Evolutionary conservation across 2,329 filamentous ascomycete genomes (phyloP), one percentile per base, ranked within the genome.

Genomic region (Diplodia scrobiculata): DNA sequence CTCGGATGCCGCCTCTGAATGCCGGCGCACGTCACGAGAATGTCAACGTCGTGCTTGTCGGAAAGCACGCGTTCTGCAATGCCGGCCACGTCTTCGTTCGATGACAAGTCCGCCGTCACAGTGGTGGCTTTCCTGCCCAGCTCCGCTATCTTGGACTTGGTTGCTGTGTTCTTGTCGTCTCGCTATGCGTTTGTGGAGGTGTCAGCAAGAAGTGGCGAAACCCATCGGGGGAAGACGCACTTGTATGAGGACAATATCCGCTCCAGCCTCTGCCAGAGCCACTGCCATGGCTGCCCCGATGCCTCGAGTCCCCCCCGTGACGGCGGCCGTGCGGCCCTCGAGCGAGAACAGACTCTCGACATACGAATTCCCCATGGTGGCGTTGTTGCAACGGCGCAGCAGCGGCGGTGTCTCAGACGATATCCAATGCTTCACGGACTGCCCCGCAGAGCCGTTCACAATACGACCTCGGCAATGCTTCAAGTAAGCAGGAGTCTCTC

Each of bases 11-110:
- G 84, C 68, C 87, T 84, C 77, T 96, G 92, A 73, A 96, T 93
- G 25, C 92, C 92, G 19, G 90, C 92, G 79, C 91, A 93, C 80
- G 93, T 96, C 71, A 96, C 80, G 7, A 96, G 85, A 73, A 96
- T 91, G 73, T 90, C 85, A 68, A 96, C 86, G 74, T 86, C 83
- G 69, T 82, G 78, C 58, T 84, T 84, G 72, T 88, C 85, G 47
- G 81, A 79, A 14, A 91, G 80, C 65, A 92, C 76, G 34, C 79
- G 78, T 21, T 88, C 85, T 1, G 87, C 79, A 2, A 93, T 82
- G 0, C 79, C 77, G 19, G 83, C 79, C 64, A 92, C 87, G 19
- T 86, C 84, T 25, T 79, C 82, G 48, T 17, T 2, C 10, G 48
- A 51, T 2, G 48, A 9, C 5, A 51, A 5, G 14, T 51, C 48